These are phyloP conservation scores for Myxozyma mucilagina DNA, from an alignment of 805 yeast genomes.

Conservation along the genomic window DNA sequence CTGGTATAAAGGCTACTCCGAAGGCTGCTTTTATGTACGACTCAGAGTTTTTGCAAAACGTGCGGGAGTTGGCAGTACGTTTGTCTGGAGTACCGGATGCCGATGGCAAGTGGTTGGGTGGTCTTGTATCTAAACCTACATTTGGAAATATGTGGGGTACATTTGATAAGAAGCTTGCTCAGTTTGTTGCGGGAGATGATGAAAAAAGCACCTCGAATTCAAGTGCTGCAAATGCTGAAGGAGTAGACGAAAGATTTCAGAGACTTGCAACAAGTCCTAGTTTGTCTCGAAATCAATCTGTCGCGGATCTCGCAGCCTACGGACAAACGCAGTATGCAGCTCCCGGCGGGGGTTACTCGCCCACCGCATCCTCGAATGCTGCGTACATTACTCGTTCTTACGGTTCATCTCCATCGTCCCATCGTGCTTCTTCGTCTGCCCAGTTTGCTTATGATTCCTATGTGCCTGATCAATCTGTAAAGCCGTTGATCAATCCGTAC, in stretches of 20 bases:
- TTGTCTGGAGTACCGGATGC: conserved; percentile 44
- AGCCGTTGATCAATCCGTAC: conserved; percentile 5
- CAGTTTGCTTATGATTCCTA: not conserved
- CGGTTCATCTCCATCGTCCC: conserved; percentile 13
- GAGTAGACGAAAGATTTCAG: conserved; percentile 35
- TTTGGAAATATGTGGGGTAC: conserved; percentile 88
- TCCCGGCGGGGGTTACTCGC: not conserved
- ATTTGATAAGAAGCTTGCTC: conserved; percentile 73
- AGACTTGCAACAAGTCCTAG: conserved; percentile 37
- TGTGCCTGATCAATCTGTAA: not conserved
- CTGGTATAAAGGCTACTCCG: conserved; percentile 44
- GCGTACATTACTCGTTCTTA: conserved; percentile 11
- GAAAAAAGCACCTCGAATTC: conserved; percentile 27
- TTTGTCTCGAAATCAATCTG: conserved; percentile 24
- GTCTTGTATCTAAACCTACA: conserved; percentile 47
- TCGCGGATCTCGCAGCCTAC: conserved; percentile 12
- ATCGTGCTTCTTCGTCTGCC: not conserved
- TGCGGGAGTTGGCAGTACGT: conserved; percentile 40
- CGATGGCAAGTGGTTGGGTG: conserved; percentile 70
- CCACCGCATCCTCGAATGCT: not conserved
- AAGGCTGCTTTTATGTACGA: conserved; percentile 38
- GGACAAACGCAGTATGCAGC: not conserved
- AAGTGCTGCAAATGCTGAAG: conserved; percentile 26
- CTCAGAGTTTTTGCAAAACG: conserved; percentile 41
- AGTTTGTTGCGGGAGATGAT: conserved; percentile 86